A percentile compares a stretch with the other conserved stretches of the same genome.
phyloP scores from a whole-genome alignment of 257 asterid genomes.

The Pogostemon cablin region DNA sequence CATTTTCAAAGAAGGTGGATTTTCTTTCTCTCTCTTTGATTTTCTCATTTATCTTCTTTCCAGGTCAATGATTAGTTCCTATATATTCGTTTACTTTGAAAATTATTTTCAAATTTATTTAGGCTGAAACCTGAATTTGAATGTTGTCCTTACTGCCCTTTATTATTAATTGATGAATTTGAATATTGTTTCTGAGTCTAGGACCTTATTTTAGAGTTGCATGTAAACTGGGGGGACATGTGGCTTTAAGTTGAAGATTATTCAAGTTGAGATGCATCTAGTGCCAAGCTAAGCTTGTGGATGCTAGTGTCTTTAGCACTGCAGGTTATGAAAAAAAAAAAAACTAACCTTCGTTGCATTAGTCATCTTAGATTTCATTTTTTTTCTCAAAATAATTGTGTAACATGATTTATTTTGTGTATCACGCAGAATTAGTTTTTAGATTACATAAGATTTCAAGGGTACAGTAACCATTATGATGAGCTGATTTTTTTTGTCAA shows the following conservation, averaged over 20 bases:
- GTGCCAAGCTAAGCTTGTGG: not conserved
- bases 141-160: constrained; percentile 21
- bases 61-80: constrained; percentile 9
- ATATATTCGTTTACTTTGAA: not conserved
- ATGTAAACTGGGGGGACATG: not conserved
- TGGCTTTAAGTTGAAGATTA: not conserved
- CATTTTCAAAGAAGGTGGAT: constrained; percentile 87
- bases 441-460: not conserved
- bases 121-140: constrained; percentile 18
- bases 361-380: constrained; percentile 17
- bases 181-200: not conserved
- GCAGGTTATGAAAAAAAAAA: not conserved
- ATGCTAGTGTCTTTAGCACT: not conserved
- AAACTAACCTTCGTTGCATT: not conserved
- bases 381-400: constrained; percentile 8
- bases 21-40: constrained; percentile 25
- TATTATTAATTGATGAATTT: not conserved
- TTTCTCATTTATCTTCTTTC: constrained; percentile 29
- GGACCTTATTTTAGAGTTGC: not conserved
- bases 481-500: constrained; percentile 15
- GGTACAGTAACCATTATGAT: not conserved
- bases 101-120: constrained; percentile 17
- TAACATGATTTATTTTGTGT: constrained; percentile 8
- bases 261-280: not conserved
- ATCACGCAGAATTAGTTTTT: constrained; percentile 9